Percentiles rank a stretch among this genome's conserved stretches.
Evolutionary conservation across 2,329 filamentous ascomycete species (phyloP).

Genomic region (Ophiostoma ulmi): DNA sequence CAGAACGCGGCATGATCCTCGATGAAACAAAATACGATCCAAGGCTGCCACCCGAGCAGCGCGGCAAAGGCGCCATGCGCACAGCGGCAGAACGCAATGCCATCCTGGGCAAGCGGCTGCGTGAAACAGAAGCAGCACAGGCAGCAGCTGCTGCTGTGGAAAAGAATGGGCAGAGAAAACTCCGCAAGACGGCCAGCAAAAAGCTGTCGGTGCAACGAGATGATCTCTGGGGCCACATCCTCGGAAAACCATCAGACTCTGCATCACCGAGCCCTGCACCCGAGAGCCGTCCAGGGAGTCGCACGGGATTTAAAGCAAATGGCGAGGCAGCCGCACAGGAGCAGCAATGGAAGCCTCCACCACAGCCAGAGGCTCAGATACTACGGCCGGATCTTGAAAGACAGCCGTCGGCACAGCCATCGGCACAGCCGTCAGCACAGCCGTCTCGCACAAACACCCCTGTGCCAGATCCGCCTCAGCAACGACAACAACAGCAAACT

Average conservation of each 20-base stretch:
- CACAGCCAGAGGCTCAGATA: not conserved
- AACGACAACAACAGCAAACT: not conserved
- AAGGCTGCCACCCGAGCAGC: slow-evolving; percentile 59
- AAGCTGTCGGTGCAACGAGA: slow-evolving; percentile 75
- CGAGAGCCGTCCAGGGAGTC: not conserved
- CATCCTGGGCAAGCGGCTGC: slow-evolving; percentile 54
- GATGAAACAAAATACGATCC: slow-evolving; percentile 85
- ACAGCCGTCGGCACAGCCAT: not conserved
- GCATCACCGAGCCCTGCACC: not conserved
- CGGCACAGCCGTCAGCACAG: not conserved
- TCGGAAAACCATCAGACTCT: slow-evolving; percentile 42
- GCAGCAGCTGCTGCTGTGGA: slow-evolving; percentile 41
- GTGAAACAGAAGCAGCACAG: slow-evolving; percentile 41
- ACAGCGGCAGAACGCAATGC: slow-evolving; percentile 39
- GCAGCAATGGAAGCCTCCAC: slow-evolving; percentile 12
- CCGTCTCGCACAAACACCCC: not conserved
- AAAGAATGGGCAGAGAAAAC: slow-evolving; percentile 63
- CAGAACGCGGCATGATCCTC: slow-evolving; percentile 82
- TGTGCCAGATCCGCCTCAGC: not conserved
- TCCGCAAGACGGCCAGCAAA: slow-evolving; percentile 81
- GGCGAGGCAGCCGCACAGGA: not conserved
- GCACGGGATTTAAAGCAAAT: slow-evolving; percentile 2
- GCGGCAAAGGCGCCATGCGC: slow-evolving; percentile 60
- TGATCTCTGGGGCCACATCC: slow-evolving; percentile 85
- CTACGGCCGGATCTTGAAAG: not conserved